Evolutionary conservation across 192 early-diverging fungal species (phyloP), one percentile per base, ranked within the genome.

Genomic region (Coemansia sp.): DNA sequence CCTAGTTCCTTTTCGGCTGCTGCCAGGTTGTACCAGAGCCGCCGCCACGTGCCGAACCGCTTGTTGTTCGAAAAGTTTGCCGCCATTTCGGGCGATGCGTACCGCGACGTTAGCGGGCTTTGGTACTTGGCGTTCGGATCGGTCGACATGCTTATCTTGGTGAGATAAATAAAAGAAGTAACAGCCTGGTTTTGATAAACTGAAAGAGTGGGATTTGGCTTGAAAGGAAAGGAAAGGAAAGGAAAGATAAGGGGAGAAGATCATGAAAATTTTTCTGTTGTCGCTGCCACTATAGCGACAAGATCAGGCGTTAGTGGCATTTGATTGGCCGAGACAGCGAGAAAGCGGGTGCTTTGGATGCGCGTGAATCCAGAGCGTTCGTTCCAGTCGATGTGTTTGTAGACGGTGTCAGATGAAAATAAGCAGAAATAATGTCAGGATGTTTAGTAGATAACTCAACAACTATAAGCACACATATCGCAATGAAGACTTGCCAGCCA

Each of bases 21-120:
- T 36, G 97, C 97, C 59, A 99, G 89, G 77, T 87, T 90, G 65
- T 95, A 77, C 97, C 97, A 99, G 20, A 99, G 90, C 62, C 90
- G 85, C 54, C 97, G 89, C 97, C 97, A 99, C 56, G 91, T 99
- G 59, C 87, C 83, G 76, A 93, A 99, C 60, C 93, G 91, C 80
- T 94, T 99, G 84, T 95, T 91, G 71, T 96, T 93, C 62, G 90
- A 92, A 68, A 98, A 98, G 88, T 94, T 94, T 77, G 87, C 89
- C 0, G 93, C 90, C 95, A 99, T 99, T 84, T 97, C 95, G 61
- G 91, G 87, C 49, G 92, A 95, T 61, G 95, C 95, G 81, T 99
- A 99, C 38, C 97, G 89, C 67, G 93, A 94, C 29, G 95, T 96
- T 80, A 97, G 87, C n/a, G 97, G 97, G 61, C 90, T 92, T 70